phyloP scores from a whole-genome alignment of 192 early-diverging fungal species.

The Coemansia sp. region DNA sequence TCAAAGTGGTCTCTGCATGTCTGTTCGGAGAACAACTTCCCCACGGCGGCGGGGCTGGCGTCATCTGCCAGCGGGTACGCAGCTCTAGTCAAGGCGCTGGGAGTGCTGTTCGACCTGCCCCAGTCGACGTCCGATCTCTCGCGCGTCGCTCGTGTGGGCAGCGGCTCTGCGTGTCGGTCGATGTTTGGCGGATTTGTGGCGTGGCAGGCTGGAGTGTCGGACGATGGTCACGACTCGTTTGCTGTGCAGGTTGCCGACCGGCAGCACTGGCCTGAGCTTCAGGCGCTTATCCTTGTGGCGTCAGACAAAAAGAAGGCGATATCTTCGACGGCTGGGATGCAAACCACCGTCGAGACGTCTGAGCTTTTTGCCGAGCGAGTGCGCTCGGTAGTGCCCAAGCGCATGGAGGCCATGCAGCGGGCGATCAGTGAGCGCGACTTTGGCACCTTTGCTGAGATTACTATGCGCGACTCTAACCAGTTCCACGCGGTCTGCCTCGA shows the following conservation, averaged over 20 bases:
- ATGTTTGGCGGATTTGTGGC: conserved; percentile 98
- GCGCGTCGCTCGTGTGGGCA: conserved; percentile 90
- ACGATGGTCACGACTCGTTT: conserved; percentile 84
- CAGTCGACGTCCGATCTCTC: conserved; percentile 78
- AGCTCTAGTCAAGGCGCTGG: conserved; percentile 85
- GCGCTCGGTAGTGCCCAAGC: conserved; percentile 80
- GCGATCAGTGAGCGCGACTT: conserved; percentile 88
- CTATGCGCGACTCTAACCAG: conserved; percentile 98
- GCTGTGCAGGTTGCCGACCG: conserved; percentile 93
- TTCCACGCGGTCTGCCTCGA: conserved; percentile 99
- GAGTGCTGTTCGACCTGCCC: conserved; percentile 75
- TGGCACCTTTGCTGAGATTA: conserved; percentile 88
- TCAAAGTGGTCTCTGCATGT: conserved; percentile 79
- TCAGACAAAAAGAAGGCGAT: conserved; percentile 91
- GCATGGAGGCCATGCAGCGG: conserved; percentile 88
- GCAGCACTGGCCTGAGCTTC: conserved; percentile 94
- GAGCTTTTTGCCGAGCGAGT: conserved; percentile 84
- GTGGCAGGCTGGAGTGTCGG: conserved; percentile 87
- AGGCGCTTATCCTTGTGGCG: conserved; percentile 93
- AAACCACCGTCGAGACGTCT: conserved; percentile 93
- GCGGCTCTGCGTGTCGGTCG: conserved; percentile 96
- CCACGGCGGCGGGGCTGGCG: conserved; percentile 97
- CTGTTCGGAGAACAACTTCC: conserved; percentile 99
- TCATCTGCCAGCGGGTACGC: conserved; percentile 97
- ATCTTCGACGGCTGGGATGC: conserved; percentile 96